Conservation (phyloP, 2,329 filamentous ascomycete species). For the Phialemonium atrogriseum region DNA sequence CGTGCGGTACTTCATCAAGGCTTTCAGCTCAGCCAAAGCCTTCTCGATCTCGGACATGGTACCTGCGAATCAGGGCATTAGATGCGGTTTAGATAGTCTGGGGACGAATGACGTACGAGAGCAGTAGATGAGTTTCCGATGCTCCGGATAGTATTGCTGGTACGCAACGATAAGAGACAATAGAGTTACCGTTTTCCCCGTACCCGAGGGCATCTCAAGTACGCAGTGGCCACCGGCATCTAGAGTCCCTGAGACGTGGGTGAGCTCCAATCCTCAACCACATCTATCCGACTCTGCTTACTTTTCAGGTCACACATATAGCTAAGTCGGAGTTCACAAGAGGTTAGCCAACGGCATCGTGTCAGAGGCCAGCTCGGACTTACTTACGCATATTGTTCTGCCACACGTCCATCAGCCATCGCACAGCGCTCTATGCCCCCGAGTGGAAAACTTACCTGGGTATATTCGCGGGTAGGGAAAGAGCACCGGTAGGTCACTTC, state of each 20-base stretch:
- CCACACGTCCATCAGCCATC: conserved; percentile 7
- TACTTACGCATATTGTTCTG: conserved; percentile 21
- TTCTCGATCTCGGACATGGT: conserved; percentile 99
- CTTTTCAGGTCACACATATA: conserved; percentile 53
- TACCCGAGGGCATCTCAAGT: conserved; percentile 97
- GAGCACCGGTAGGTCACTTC: conserved; percentile 46
- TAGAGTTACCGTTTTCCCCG: conserved; percentile 92
- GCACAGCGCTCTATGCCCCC: background rate
- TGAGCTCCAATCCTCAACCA: conserved; percentile 4
- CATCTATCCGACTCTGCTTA: conserved; percentile 18
- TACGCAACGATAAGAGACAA: conserved; percentile 95
- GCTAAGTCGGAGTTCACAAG: no score
- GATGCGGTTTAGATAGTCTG: background rate
- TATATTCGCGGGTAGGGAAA: conserved; percentile 54
- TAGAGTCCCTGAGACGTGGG: conserved; percentile 52
- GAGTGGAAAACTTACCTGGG: conserved; percentile 31
- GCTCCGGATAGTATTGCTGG: conserved; percentile 86
- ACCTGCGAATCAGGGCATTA: conserved; percentile 29
- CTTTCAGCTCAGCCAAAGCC: conserved; percentile 82
- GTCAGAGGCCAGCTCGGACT: conserved; percentile 1
- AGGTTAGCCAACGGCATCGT: background rate
- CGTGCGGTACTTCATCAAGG: conserved; percentile 88
- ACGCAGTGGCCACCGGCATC: conserved; percentile 94
- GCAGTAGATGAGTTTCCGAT: conserved; percentile 96
- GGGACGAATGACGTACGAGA: conserved; percentile 56